A percentile compares a stretch with the other conserved stretches of the same genome.
Conservation (phyloP, 2,329 filamentous ascomycete species). For the Xylariaceae sp. region DNA sequence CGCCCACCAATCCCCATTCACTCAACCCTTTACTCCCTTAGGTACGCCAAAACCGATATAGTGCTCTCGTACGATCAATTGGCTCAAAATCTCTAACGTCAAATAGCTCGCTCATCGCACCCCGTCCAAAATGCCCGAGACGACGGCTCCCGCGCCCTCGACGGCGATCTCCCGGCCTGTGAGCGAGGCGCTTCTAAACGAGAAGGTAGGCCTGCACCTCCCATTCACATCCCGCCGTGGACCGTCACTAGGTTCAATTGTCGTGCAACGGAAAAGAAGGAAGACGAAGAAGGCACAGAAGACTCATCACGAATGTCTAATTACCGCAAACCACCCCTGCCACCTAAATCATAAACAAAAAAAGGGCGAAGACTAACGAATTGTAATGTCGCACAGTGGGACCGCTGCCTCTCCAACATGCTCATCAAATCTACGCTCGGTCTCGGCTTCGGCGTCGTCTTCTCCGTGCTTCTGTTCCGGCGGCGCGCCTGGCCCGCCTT, state of each 20-base stretch:
- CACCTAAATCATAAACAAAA: neutral
- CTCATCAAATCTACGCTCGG: constrained; percentile 96
- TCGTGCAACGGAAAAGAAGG: constrained; percentile 25
- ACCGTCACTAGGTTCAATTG: neutral
- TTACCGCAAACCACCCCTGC: constrained; percentile 21
- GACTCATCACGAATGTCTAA: constrained; percentile 9
- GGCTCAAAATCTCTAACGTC: constrained; percentile 13
- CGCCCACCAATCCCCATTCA: constrained; percentile 19
- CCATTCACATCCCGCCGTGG: neutral
- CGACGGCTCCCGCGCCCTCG: constrained; percentile 60
- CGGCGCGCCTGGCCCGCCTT: constrained; percentile 97
- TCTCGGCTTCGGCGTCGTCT: constrained; percentile 96
- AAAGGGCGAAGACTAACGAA: constrained; percentile 20
- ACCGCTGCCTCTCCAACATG: constrained; percentile 96
- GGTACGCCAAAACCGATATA: constrained; percentile 22
- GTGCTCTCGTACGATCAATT: constrained; percentile 22
- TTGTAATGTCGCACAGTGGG: constrained; percentile 71
- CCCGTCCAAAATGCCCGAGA: constrained; percentile 57
- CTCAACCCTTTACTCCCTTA: constrained; percentile 5
- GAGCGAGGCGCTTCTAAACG: constrained; percentile 97
- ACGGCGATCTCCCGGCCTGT: constrained; percentile 79
- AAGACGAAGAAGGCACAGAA: neutral
- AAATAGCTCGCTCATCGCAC: constrained; percentile 18
- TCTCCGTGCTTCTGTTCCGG: constrained; percentile 98
- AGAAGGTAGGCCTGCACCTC: constrained; percentile 74